Base-by-base conservation (phyloP, 495 filamentous ascomycete species). In the Trichoderma virens region DNA sequence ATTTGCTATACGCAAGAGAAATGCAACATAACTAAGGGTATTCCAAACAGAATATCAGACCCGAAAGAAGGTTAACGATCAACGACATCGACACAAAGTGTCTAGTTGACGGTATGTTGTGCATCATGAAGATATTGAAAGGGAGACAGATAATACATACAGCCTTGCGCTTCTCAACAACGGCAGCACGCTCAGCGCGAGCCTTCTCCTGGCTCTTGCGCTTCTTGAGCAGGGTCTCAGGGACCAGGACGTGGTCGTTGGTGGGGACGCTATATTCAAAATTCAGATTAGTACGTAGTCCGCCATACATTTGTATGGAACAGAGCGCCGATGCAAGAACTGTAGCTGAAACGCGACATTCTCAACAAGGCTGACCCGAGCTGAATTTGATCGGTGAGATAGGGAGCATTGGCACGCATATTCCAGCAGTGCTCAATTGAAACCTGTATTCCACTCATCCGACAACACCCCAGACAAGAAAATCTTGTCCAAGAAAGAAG, bases 121-220 rank as follows among this genome's bases (percentile, higher is more conserved):
- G 74, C 76, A 78, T 81, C 77, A 78, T 70, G 68, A 74, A 71
- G 72, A 70, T 67, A 39, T 56, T 5, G 59, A 65, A 67, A 66
- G 68, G 64, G 62, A 47, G 43, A 65, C 62, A 64, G 62, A 65
- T 62, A 63, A 51, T 30, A 88, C 90, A 73, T 74, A 98, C 94
- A 86, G 91, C 85, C 84, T 92, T 96, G 81, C 86, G 89, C 82
- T 93, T 86, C 77, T 90, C 83, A 65, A 86, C 78, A 76, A 93
- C 91, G 66, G 88, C 87, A 69, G 86, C 79, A 71, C 86, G 85
- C 77, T 92, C 89, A 79, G 93, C 93, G 74, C 91, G 88, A 74
- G 91, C 90, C 86, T 97, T 96, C 87, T 98, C 94, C 83, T 97
- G 93, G 78, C 85, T 89, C 91, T 98, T 98, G 85, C 94, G 92